Conservation (phyloP, 192 early-diverging fungal genomes). For the Coemansia sp. region DNA sequence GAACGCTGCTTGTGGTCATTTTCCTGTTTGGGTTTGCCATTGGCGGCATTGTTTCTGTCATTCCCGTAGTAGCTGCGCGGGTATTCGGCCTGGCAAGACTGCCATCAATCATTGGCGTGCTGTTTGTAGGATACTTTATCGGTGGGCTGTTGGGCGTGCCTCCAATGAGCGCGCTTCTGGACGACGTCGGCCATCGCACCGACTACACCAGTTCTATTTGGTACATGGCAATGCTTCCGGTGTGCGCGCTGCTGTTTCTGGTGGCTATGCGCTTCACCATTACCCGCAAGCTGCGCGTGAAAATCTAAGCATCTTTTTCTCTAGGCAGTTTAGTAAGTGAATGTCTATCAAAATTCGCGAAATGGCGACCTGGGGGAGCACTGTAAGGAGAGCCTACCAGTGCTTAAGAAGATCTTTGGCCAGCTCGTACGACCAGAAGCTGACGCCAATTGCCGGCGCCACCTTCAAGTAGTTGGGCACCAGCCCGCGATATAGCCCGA, state of each 20-base stretch:
- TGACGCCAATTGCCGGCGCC: constrained; percentile 78
- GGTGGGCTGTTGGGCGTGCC: constrained; percentile 48
- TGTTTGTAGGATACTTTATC: constrained; percentile 43
- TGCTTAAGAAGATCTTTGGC: constrained; percentile 64
- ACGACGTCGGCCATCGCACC: constrained; percentile 46
- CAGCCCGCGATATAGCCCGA: constrained; percentile 72
- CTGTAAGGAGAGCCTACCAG: constrained; percentile 25
- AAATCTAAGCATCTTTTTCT: constrained; percentile 10
- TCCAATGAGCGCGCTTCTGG: constrained; percentile 46
- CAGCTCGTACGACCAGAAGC: constrained; percentile 79
- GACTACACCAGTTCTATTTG: constrained; percentile 43
- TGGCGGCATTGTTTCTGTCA: constrained; percentile 45
- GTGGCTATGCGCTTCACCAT: constrained; percentile 34
- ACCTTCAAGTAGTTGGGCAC: constrained; percentile 84
- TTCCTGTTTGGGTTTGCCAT: constrained; percentile 48
- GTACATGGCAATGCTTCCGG: constrained; percentile 46
- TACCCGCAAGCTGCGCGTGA: constrained; percentile 17
- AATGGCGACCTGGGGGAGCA: background rate
- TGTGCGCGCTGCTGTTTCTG: constrained; percentile 40
- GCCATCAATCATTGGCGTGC: constrained; percentile 44
- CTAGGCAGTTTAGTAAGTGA: background rate
- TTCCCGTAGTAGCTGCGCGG: constrained; percentile 47
- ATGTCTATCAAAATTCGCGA: constrained; percentile 6
- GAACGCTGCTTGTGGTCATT: constrained; percentile 24
- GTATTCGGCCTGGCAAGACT: constrained; percentile 46